Evolutionary conservation across 805 yeast species (phyloP), one percentile per base, ranked within the genome.

Genomic region (Candida palmyrensis): DNA sequence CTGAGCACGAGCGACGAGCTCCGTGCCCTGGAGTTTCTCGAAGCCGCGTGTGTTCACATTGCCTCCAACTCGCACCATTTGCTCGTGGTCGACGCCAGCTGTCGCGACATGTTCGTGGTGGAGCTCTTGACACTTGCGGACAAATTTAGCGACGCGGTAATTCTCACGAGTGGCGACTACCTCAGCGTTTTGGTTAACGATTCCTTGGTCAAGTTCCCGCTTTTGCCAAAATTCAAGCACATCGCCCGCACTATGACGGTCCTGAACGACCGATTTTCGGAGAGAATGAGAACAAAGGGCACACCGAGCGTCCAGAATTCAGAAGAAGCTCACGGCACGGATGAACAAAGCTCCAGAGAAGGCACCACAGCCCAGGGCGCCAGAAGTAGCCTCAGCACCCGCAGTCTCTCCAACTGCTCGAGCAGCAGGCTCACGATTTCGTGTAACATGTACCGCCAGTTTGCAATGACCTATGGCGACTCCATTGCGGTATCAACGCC

Each of bases 401-500:
- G 10, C 14, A 25, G 17, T n/a, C 28, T 15, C 16, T 11, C n/a
- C 11, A 25, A n/a, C 5, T 21, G 23, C 29, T 42, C 41, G 6
- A 41, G 40, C 14, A 62, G 60, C 1, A 33, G 37, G 5, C 43
- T 63, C 19, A 43, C 42, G 8, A 33, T 54, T 10, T 45, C 55
- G 2, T 41, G 37, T n/a, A 58, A 51, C 33, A 25, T 18, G 10
- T 37, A 20, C 23, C 39, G 50, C 32, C 67, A 61, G 38, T 30
- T 61, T 9, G 42, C 56, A 3, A 47, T 59, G 4, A 43, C 62
- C 1, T 57, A 38, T 39, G 59, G 59, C 5, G 50, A 51, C 28
- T 31, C 49, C 20, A 24, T 61, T 8, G 36, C 62, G 0, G 36
- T 61, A 6, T 57, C 64, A 1, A 61, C 63, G 2, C 61, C 64